phyloP scores from a whole-genome alignment of 73 alveolate species.

The Symbiodinium pilosum region DNA sequence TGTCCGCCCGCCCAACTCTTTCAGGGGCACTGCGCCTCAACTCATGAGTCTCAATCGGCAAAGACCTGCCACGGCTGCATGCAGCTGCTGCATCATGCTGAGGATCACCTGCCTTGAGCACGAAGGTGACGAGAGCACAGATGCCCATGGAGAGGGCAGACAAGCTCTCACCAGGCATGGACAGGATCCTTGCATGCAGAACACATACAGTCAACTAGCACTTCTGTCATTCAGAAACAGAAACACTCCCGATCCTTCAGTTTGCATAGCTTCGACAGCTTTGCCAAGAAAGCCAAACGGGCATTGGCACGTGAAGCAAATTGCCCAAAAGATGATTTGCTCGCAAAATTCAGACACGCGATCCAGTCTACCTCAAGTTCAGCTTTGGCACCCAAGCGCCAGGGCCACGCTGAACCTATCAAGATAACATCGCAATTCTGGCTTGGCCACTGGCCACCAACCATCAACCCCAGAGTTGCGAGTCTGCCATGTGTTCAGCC shows the following conservation, averaged over 20 bases:
- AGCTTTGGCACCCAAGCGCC: constrained; percentile 43
- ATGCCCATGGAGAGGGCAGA: constrained; percentile 32
- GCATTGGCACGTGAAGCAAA: too few relatives aligned
- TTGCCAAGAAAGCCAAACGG: too few relatives aligned
- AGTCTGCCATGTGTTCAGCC: too few relatives aligned
- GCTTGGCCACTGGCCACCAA: too few relatives aligned
- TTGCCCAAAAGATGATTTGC: too few relatives aligned
- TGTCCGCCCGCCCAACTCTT: too few relatives aligned
- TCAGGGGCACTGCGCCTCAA: neutral
- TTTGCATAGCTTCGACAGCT: too few relatives aligned
- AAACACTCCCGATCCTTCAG: too few relatives aligned
- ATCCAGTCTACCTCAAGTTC: neutral
- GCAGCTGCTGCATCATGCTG: neutral
- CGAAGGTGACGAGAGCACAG: constrained; percentile 58
- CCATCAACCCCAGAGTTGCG: too few relatives aligned
- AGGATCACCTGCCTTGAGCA: constrained; percentile 27
- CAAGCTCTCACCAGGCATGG: constrained; percentile 43
- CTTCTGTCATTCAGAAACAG: too few relatives aligned
- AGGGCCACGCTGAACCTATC: constrained; percentile 76
- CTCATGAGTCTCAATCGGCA: neutral
- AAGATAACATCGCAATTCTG: neutral
- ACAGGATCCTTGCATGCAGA: constrained; percentile 40
- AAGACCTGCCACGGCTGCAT: neutral
- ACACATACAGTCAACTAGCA: too few relatives aligned
- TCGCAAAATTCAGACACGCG: too few relatives aligned